These are phyloP conservation scores for Sclerotinia subarctica DNA, from an alignment of 2,329 filamentous ascomycete genomes.

Conservation along the genomic window DNA sequence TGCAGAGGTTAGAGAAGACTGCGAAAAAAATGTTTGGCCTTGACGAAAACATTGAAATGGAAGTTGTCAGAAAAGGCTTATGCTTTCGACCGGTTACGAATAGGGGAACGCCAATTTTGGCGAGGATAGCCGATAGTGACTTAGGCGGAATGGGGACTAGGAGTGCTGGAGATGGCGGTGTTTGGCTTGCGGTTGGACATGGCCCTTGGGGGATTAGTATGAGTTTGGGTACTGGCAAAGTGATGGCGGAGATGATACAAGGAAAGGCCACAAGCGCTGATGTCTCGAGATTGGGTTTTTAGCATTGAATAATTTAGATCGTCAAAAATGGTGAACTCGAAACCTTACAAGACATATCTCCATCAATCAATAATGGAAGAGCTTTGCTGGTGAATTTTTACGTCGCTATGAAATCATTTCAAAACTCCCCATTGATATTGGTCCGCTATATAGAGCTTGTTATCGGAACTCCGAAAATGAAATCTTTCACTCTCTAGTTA, in stretches of 20 bases:
- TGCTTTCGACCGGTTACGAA: slow-evolving; percentile 71
- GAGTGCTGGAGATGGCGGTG: slow-evolving; percentile 51
- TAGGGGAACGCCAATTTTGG: slow-evolving; percentile 61
- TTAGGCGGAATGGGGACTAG: slow-evolving; percentile 49
- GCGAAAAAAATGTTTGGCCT: slow-evolving; percentile 49
- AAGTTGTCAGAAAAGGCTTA: slow-evolving; percentile 61
- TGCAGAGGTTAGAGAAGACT: slow-evolving; percentile 50
- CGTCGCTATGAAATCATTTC: not conserved
- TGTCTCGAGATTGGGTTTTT: slow-evolving; percentile 50
- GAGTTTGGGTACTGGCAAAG: slow-evolving; percentile 64
- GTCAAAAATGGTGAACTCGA: not conserved
- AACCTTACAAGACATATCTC: not conserved
- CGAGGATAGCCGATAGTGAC: slow-evolving; percentile 52
- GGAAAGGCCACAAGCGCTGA: slow-evolving; percentile 57
- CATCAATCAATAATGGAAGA: not conserved
- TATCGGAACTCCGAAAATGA: not conserved
- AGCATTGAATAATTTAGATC: not conserved
- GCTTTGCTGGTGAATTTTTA: not conserved
- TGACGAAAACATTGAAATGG: slow-evolving; percentile 49
- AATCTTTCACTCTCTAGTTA: not conserved
- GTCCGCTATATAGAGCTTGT: not conserved
- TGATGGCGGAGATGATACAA: slow-evolving; percentile 67
- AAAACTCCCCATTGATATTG: not conserved
- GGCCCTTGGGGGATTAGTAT: slow-evolving; percentile 71
- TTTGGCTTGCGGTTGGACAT: slow-evolving; percentile 70